Conservation (phyloP, 371 early-diverging fungal species). For the Entomophthora muscae region DNA sequence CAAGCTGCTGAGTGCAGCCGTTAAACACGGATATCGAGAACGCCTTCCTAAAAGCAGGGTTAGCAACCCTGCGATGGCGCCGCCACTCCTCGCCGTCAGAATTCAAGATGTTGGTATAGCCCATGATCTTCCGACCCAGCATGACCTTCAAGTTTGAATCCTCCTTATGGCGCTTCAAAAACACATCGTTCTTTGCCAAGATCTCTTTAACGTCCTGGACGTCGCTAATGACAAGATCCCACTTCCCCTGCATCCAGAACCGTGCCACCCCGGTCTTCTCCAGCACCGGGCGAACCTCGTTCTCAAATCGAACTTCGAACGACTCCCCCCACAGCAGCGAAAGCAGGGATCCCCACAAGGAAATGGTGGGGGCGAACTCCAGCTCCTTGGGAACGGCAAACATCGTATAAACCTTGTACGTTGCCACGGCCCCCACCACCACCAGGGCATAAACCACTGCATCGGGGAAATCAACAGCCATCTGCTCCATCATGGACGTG, state of each 20-base stretch:
- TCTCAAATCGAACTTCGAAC: background rate
- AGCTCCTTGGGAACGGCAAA: background rate
- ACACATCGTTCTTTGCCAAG: background rate
- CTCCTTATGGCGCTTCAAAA: background rate
- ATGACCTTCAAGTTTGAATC: background rate
- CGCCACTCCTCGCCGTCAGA: conserved; percentile 7
- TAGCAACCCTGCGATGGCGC: conserved; percentile 6
- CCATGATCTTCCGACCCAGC: background rate
- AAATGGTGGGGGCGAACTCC: background rate
- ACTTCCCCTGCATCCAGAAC: background rate
- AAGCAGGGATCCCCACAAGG: background rate
- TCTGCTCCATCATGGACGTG: no score
- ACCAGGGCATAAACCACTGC: no score
- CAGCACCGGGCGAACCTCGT: background rate
- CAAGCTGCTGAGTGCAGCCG: background rate
- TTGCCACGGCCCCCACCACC: background rate
- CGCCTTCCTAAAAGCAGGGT: conserved; percentile 10
- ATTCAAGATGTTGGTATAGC: background rate
- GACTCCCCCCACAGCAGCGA: background rate
- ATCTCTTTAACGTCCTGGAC: background rate
- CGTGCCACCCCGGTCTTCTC: background rate
- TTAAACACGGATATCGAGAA: conserved; percentile 4
- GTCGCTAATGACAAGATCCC: background rate
- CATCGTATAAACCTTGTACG: background rate
- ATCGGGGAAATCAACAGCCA: no score